Evolutionary conservation across 1,139 yeast genomes (phyloP).

Genomic region (Yamadazyma sp.): DNA sequence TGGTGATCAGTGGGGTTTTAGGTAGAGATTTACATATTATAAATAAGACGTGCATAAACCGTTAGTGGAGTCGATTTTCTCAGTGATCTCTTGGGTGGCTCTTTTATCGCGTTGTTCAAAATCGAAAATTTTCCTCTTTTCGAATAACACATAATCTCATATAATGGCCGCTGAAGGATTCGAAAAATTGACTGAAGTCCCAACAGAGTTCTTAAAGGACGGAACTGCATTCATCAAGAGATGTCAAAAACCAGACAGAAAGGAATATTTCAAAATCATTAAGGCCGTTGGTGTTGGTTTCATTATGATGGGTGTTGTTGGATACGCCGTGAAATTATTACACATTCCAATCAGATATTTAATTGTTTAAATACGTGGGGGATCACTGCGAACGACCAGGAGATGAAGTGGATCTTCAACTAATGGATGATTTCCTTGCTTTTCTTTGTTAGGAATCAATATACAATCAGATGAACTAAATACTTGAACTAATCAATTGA

Average conservation of each 20-base stretch:
- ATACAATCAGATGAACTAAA: no score
- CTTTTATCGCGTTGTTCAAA: slow-evolving; percentile 6
- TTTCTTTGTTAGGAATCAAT: not conserved
- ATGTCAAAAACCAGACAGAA: slow-evolving; percentile 90
- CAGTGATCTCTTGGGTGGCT: no score
- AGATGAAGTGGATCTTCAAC: not conserved
- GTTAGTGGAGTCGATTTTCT: no score
- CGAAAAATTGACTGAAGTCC: slow-evolving; percentile 86
- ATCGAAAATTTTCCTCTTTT: slow-evolving; percentile 2
- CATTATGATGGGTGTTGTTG: slow-evolving; percentile 96
- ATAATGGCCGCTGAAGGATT: slow-evolving; percentile 60
- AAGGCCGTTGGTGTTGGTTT: slow-evolving; percentile 97
- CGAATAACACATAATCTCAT: not conserved
- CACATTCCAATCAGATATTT: slow-evolving; percentile 97
- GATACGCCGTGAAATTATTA: slow-evolving; percentile 89
- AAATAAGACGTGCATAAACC: no score
- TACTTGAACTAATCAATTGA: no score
- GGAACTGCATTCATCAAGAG: slow-evolving; percentile 85
- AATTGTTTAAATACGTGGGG: slow-evolving; percentile 58
- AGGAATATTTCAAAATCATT: slow-evolving; percentile 84
- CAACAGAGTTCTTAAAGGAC: slow-evolving; percentile 87
- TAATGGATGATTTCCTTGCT: slow-evolving; percentile 1
- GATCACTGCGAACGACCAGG: slow-evolving; percentile 12
- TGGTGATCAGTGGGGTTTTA: slow-evolving; percentile 15
- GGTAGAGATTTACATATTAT: no score